Evolutionary conservation across 805 yeast genomes (phyloP).

Genomic region (Wickerhamiella lipophila): DNA sequence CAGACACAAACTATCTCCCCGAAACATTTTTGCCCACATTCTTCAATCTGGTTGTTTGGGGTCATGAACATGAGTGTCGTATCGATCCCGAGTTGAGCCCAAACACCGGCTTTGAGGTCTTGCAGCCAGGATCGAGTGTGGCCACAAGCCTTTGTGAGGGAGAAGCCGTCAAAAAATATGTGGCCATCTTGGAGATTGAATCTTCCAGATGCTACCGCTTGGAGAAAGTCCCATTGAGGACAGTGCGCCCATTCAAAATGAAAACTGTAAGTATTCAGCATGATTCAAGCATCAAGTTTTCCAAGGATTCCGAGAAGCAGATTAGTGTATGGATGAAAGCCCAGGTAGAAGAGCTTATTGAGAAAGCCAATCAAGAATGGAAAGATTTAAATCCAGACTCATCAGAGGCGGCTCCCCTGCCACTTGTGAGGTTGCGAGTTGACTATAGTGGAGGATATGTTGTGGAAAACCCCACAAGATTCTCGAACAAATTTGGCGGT

Average conservation of each 20-base stretch:
- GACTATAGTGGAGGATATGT: conserved; percentile 87
- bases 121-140: conserved; percentile 89
- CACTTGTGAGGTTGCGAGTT: conserved; percentile 67
- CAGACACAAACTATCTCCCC: conserved; percentile 71
- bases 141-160: conserved; percentile 84
- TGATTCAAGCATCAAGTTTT: conserved; percentile 18
- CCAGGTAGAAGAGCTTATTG: conserved; percentile 57
- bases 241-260: conserved; percentile 77
- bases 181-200: conserved; percentile 55
- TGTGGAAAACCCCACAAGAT: conserved; percentile 79
- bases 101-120: conserved; percentile 54
- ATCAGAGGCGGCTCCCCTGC: conserved; percentile 49
- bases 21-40: conserved; percentile 73
- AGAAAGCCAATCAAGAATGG: conserved; percentile 44
- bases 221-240: conserved; percentile 49
- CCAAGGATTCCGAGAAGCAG: conserved; percentile 29
- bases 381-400: conserved; percentile 24
- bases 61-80: conserved; percentile 93
- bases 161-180: conserved; percentile 64
- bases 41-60: conserved; percentile 82
- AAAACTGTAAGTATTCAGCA: conserved; percentile 42
- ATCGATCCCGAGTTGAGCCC: conserved; percentile 48
- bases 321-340: conserved; percentile 47
- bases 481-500: conserved; percentile 83
- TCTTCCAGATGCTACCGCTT: conserved; percentile 39